Conservation (phyloP, 139 green algal species). For the Closterium sp. region DNA sequence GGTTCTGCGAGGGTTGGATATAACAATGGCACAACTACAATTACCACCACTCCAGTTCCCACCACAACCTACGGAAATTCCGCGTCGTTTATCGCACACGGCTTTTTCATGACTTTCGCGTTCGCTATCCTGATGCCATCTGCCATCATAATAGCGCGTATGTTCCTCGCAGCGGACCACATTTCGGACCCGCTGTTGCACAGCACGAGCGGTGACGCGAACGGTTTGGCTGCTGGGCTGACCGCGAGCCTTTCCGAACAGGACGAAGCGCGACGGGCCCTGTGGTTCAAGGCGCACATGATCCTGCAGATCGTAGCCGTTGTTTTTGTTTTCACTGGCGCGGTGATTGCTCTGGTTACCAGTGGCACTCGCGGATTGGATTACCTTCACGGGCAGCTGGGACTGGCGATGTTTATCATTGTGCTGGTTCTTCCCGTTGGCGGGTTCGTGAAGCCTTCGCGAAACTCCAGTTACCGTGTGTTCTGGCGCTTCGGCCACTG, state of each 20-base stretch:
- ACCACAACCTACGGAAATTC: not conserved
- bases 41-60: not conserved
- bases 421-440: not conserved
- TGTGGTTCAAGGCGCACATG: not conserved
- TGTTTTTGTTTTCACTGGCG: not conserved
- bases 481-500: not conserved
- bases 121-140: not conserved
- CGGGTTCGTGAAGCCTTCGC: not conserved
- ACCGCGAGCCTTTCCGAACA: not conserved
- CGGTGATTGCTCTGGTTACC: not conserved
- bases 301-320: not conserved
- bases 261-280: not conserved
- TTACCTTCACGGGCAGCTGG: not conserved
- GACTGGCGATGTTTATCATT: not conserved
- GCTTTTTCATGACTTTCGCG: not conserved
- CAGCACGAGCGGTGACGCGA: not conserved
- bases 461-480: not conserved
- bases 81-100: not conserved
- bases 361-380: not conserved
- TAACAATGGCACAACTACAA: not conserved
- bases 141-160: not conserved
- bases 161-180: not conserved
- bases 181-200: not conserved
- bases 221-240: not conserved
- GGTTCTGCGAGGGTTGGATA: not conserved